These are phyloP conservation scores for Limnanthes douglasii DNA, from an alignment of 345 rosid genomes.

Conservation along the genomic window DNA sequence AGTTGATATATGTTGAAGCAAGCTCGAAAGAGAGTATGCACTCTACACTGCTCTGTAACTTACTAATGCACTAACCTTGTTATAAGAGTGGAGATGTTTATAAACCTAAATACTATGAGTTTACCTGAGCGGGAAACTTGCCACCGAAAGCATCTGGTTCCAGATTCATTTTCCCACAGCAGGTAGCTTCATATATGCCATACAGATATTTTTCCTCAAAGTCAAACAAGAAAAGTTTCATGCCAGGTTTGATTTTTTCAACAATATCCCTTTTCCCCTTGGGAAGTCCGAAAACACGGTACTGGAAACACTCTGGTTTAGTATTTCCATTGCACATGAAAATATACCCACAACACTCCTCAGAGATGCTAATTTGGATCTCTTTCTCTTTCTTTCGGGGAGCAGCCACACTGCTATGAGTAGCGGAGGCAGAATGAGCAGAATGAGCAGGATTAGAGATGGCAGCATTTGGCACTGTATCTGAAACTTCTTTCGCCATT, in stretches of 20 bases:
- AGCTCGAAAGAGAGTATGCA: neutral
- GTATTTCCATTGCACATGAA: constrained; percentile 36
- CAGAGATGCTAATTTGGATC: neutral
- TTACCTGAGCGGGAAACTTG: constrained; percentile 40
- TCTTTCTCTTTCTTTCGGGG: neutral
- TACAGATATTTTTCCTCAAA: constrained; percentile 33
- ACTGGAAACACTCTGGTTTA: constrained; percentile 26
- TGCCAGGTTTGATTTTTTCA: constrained; percentile 29
- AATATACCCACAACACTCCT: constrained; percentile 27
- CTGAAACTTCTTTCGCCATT: too few species aligned
- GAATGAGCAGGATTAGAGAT: neutral
- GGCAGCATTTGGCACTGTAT: too few species aligned
- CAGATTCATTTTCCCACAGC: constrained; percentile 26
- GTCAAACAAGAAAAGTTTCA: constrained; percentile 36
- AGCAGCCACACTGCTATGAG: constrained; percentile 6
- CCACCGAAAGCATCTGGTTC: constrained; percentile 32
- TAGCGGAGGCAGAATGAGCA: constrained; percentile 1
- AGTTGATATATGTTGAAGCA: neutral
- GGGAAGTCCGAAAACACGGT: constrained; percentile 30
- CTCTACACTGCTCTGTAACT: neutral
- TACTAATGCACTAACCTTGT: neutral
- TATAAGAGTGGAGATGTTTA: neutral
- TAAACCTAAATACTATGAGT: neutral
- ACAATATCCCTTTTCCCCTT: constrained; percentile 10
- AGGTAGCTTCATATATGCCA: constrained; percentile 29